These are phyloP conservation scores for Chiua virens DNA, from an alignment of 768 basidiomycete species.

Conservation along the genomic window DNA sequence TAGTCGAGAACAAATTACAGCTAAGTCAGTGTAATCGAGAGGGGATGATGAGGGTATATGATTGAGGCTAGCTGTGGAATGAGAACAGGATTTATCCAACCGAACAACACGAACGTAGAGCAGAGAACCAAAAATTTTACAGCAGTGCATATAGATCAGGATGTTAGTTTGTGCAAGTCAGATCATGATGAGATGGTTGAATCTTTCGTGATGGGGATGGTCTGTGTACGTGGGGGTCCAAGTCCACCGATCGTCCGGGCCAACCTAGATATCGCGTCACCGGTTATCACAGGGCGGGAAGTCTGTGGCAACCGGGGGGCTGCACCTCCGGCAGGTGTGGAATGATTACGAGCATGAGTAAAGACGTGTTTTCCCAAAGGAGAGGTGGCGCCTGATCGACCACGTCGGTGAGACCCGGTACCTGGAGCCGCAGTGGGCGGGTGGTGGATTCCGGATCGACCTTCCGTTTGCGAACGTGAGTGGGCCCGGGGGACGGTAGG, in stretches of 20 bases:
- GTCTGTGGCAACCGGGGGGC: slow-evolving; percentile 44
- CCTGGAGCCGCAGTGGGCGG: slow-evolving; percentile 25
- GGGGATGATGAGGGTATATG: slow-evolving; percentile 24
- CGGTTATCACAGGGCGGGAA: slow-evolving; percentile 69
- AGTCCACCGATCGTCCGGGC: slow-evolving; percentile 57
- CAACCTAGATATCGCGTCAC: slow-evolving; percentile 65
- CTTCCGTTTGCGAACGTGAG: slow-evolving; percentile 57
- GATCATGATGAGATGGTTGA: slow-evolving; percentile 24
- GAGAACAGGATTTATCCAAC: slow-evolving; percentile 17
- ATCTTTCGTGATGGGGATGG: slow-evolving; percentile 27
- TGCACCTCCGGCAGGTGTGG: slow-evolving; percentile 46
- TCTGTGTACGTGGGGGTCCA: slow-evolving; percentile 25
- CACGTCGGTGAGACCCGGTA: slow-evolving; percentile 29
- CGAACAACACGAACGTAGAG: slow-evolving; percentile 14
- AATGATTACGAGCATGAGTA: slow-evolving; percentile 57
- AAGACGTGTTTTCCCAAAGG: slow-evolving; percentile 39
- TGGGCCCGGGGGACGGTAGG: slow-evolving; percentile 38
- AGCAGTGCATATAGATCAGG: slow-evolving; percentile 11
- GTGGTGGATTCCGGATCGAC: slow-evolving; percentile 39
- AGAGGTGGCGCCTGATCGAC: slow-evolving; percentile 46
- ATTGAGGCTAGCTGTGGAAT: slow-evolving; percentile 12
- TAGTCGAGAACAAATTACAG: slow-evolving; percentile 18
- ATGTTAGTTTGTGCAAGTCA: slow-evolving; percentile 2
- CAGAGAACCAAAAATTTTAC: slow-evolving; percentile 9
- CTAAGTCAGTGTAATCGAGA: slow-evolving; percentile 16